Evolutionary conservation across 768 basidiomycete genomes (phyloP).

Genomic region (Suillus plorans): DNA sequence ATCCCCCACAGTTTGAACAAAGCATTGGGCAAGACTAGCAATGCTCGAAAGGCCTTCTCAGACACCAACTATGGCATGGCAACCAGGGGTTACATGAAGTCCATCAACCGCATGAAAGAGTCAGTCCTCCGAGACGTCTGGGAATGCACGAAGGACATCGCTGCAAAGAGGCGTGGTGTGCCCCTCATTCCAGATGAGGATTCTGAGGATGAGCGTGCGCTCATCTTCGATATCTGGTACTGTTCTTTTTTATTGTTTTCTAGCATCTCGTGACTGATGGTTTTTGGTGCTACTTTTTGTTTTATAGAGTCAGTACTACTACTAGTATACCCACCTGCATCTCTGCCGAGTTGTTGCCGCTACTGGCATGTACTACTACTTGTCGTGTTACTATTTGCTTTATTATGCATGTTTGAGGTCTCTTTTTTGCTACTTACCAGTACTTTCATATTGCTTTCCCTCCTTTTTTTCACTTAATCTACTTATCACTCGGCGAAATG

Average conservation of each 20-base stretch:
- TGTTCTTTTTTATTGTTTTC: neutral
- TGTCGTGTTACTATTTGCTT: no score
- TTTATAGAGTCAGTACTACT: no score
- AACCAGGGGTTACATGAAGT: neutral
- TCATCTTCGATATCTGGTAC: neutral
- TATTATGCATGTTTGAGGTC: no score
- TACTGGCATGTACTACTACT: no score
- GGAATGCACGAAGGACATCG: neutral
- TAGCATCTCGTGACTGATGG: no score
- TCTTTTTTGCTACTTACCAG: no score
- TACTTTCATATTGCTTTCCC: no score
- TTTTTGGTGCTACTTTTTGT: no score
- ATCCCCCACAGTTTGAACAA: neutral
- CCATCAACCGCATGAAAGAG: neutral
- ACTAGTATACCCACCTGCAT: no score
- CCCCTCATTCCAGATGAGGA: neutral
- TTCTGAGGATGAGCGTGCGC: neutral
- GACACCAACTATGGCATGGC: neutral
- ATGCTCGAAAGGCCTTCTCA: neutral
- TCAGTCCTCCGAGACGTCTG: neutral
- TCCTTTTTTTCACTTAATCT: no score
- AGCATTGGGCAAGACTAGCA: neutral
- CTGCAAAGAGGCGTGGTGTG: neutral
- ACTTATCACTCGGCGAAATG: no score
- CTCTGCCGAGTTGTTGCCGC: no score